Conservation (phyloP, 352 stramenopile genomes). For the Phytophthora pistaciae region DNA sequence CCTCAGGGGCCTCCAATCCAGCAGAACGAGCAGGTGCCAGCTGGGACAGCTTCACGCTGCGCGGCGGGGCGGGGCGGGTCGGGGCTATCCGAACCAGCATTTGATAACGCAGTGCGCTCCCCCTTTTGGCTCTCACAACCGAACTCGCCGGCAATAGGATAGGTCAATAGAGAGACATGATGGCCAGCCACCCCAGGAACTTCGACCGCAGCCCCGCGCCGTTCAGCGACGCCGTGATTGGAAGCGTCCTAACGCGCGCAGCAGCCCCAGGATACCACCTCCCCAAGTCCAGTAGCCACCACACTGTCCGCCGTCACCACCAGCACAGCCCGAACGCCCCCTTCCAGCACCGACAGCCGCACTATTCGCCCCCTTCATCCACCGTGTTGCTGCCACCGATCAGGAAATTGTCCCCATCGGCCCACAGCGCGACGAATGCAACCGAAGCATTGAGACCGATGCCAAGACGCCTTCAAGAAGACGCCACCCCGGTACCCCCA, state of each 20-base stretch:
- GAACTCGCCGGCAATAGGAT: constrained; percentile 11
- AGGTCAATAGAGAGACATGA: constrained; percentile 17
- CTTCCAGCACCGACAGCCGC: constrained; percentile 11
- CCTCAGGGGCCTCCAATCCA: constrained; percentile 15
- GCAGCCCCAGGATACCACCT: constrained; percentile 4
- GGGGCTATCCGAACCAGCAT: constrained; percentile 26
- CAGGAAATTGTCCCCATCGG: constrained; percentile 26
- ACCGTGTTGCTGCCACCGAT: constrained; percentile 23
- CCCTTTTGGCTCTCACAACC: constrained; percentile 20
- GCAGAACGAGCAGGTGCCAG: constrained; percentile 26
- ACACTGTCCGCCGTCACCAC: background rate
- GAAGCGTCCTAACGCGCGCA: constrained; percentile 31
- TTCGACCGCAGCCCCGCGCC: constrained; percentile 24
- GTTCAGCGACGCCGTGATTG: constrained; percentile 44
- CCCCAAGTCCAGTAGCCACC: constrained; percentile 2
- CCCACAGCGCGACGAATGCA: constrained; percentile 8
- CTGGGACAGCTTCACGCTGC: constrained; percentile 35
- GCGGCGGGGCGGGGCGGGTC: background rate
- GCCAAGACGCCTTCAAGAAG: constrained; percentile 16
- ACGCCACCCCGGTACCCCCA: background rate
- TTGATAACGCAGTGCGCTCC: constrained; percentile 34
- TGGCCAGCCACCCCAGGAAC: constrained; percentile 27
- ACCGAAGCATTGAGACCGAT: constrained; percentile 16
- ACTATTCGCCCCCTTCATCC: constrained; percentile 3
- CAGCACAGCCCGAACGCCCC: background rate